These are phyloP conservation scores for Exserohilum turcica DNA, from an alignment of 2,329 filamentous ascomycete genomes.

Conservation along the genomic window DNA sequence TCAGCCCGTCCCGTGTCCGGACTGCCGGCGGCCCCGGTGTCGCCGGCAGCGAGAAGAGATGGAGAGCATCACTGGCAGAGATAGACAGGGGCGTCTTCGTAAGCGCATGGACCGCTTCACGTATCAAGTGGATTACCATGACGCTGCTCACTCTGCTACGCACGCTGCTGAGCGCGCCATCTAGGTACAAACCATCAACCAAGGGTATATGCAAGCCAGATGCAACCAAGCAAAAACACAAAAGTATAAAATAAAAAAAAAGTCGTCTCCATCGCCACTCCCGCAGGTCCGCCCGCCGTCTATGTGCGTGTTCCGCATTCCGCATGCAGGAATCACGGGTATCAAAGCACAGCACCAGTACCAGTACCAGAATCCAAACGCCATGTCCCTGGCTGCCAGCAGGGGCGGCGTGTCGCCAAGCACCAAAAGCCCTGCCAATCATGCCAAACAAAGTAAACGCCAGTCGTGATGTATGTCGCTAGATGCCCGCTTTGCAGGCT, in stretches of 20 bases:
- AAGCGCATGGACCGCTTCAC: not conserved
- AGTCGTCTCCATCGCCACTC: constrained; percentile 5
- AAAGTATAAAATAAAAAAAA: constrained; percentile 10
- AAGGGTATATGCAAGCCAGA: constrained; percentile 1
- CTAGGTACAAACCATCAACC: constrained; percentile 5
- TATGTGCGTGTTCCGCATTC: constrained; percentile 19
- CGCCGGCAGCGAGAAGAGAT: not conserved
- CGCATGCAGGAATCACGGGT: constrained; percentile 13
- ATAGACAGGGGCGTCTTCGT: not conserved
- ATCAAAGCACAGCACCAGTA: constrained; percentile 3
- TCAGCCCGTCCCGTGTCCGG: not conserved
- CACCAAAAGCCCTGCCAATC: constrained; percentile 2
- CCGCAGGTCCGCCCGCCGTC: constrained; percentile 12
- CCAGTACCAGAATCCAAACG: constrained; percentile 13
- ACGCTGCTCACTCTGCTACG: constrained; percentile 4
- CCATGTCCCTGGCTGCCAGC: constrained; percentile 8
- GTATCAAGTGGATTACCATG: not conserved
- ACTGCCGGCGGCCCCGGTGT: not conserved
- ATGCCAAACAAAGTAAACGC: constrained; percentile 17
- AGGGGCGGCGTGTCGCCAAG: not conserved
- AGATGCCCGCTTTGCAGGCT: constrained; percentile 24
- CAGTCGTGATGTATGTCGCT: constrained; percentile 15
- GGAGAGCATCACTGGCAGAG: not conserved
- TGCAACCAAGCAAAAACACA: constrained; percentile 2
- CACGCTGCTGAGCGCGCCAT: constrained; percentile 3